These are phyloP conservation scores for Yamadazyma siamensis DNA, from an alignment of 1,139 yeast genomes.

Conservation along the genomic window DNA sequence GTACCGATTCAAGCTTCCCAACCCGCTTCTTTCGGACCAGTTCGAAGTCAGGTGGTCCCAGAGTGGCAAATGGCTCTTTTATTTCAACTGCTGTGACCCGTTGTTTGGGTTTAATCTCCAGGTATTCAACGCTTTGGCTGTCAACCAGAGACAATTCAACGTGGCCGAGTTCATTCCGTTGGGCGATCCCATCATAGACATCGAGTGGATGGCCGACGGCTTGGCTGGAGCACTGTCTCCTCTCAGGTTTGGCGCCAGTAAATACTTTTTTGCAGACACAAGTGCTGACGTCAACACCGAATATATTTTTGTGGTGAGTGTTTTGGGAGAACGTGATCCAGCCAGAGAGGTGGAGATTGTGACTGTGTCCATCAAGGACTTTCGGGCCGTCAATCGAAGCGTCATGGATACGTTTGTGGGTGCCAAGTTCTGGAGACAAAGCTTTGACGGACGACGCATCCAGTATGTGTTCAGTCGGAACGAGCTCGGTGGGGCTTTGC, in stretches of 20 bases:
- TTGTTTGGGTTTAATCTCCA: conserved; percentile 30
- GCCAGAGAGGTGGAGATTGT: conserved; percentile 13
- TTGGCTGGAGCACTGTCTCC: conserved; percentile 10
- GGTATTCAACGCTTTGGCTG: conserved; percentile 26
- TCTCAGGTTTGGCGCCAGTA: conserved; percentile 6
- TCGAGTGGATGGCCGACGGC: conserved; percentile 18
- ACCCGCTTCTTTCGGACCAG: conserved; percentile 12
- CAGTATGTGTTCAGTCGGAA: conserved; percentile 6
- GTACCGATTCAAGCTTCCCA: conserved; percentile 20
- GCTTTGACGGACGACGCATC: conserved; percentile 8
- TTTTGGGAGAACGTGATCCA: conserved; percentile 4
- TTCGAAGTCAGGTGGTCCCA: conserved; percentile 30
- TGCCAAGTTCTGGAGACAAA: conserved; percentile 10
- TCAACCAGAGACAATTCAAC: conserved; percentile 12
- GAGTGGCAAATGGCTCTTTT: conserved; percentile 34
- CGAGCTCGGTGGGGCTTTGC: conserved; percentile 1
- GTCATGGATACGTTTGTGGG: conserved; percentile 3
- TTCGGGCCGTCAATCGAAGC: conserved; percentile 14
- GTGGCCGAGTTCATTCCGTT: conserved; percentile 11
- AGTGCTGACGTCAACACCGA: conserved; percentile 11
- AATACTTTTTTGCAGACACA: conserved; percentile 10
- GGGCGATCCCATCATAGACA: conserved; percentile 18
- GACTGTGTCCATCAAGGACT: conserved; percentile 17
- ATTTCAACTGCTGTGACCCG: conserved; percentile 21
- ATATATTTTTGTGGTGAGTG: conserved; percentile 14